Evolutionary conservation across 2,329 filamentous ascomycete species (phyloP), one percentile per base, ranked within the genome.

Genomic region (Botrytis squamosa): DNA sequence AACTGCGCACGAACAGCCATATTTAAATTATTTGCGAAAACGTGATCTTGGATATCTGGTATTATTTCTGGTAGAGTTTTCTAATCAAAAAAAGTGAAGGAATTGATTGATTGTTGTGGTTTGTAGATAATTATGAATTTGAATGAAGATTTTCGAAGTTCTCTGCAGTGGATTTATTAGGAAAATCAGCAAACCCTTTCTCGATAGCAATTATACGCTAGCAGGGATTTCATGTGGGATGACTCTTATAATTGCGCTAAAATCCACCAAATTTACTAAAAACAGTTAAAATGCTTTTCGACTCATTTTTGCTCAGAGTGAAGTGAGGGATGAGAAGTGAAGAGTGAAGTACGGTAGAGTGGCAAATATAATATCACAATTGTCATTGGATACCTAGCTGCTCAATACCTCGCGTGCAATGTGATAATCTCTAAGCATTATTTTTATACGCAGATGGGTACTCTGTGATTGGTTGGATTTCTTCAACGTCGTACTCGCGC

Each of bases 1-100:
- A 96, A 96, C 83, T 94, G 89, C 78, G 90, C 89, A 81, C 90
- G 88, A 74, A 91, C 89, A 81, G 90, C 89, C 90, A 91, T 91
- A 81, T 80, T 85, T 80, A 46, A 71, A 44, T n/a, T 52, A 29
- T 42, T 44, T 38, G 55, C 18, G 36, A 69, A 69, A 57, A 3
- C 1, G 1, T 33, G 36, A 9, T 57, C 6, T 44, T 22, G 36
- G 12, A 6, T 69, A 42, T 69, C 25, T 69, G 49, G 55, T 9
- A 22, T 33, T 57, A 12, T 69, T 57, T 44, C 36, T 44, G 66
- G 36, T 25, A 8, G n/a, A 20, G 10, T 10, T 29, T 22, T 33
- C 36, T 33, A 25, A 33, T 57, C 49, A 40, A 52, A 33, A 42
- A 59, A 29, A 4, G 18, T n/a, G 22, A 42, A 59, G 25, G 36